A percentile compares a stretch with the other conserved stretches of the same genome.
These are phyloP conservation scores for Penicillium digitatum DNA, from an alignment of 2,329 filamentous ascomycete species.

Conservation along the genomic window DNA sequence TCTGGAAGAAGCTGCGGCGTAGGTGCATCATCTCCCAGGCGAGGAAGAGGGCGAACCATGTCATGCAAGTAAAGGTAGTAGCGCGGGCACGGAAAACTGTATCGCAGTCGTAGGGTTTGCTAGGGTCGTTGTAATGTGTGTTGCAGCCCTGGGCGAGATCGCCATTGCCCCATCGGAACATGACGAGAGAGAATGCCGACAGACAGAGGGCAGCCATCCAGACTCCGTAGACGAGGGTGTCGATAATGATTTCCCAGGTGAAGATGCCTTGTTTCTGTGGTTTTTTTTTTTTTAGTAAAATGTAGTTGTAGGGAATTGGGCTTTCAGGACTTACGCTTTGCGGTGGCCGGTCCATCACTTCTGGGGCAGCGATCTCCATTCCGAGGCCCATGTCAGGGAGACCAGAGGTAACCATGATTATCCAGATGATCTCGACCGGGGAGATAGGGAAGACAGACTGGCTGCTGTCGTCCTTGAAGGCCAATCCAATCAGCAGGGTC, in stretches of 20 bases:
- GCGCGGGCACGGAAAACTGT: constrained; percentile 67
- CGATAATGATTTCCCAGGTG: constrained; percentile 69
- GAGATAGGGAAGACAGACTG: constrained; percentile 82
- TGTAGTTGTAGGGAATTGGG: too few relatives aligned
- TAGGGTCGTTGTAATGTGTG: constrained; percentile 45
- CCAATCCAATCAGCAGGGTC: constrained; percentile 74
- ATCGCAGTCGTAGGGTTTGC: constrained; percentile 48
- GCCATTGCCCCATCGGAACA: constrained; percentile 61
- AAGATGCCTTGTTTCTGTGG: constrained; percentile 62
- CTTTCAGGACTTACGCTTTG: constrained; percentile 47
- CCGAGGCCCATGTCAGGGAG: constrained; percentile 86
- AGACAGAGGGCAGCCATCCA: constrained; percentile 71
- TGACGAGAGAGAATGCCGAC: constrained; percentile 59
- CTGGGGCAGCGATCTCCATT: constrained; percentile 68
- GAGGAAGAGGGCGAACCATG: constrained; percentile 71
- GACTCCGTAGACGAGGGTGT: constrained; percentile 74
- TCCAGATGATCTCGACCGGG: constrained; percentile 85
- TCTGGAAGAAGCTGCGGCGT: constrained; percentile 69
- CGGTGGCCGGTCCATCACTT: constrained; percentile 76
- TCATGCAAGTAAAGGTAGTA: constrained; percentile 69
- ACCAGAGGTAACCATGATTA: constrained; percentile 88
- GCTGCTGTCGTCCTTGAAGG: constrained; percentile 67
- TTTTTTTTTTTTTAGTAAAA: constrained; percentile 15
- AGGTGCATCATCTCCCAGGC: constrained; percentile 76
- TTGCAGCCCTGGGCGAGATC: constrained; percentile 61